These are phyloP conservation scores for Moesziomyces globuligerus DNA, from an alignment of 1,284 basidiomycete species.

Conservation along the genomic window DNA sequence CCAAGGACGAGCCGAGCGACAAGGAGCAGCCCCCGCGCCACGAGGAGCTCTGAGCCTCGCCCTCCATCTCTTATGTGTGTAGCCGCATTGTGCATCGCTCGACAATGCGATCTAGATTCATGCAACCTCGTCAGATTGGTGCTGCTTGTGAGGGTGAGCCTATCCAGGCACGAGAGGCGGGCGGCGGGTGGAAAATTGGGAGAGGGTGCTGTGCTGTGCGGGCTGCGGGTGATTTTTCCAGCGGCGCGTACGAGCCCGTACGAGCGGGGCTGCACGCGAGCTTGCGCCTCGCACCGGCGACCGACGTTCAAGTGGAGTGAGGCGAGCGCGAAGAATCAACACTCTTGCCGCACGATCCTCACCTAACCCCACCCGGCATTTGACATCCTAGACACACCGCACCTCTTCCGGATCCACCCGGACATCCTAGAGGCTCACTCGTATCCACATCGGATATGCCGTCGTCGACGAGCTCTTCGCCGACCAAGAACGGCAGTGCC, in stretches of 20 bases:
- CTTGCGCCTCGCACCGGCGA: too few species aligned
- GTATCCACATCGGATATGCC: slow-evolving; percentile 7
- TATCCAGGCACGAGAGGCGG: background rate
- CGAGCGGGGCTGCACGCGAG: too few species aligned
- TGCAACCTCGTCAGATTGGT: background rate
- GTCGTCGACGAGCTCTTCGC: slow-evolving; percentile 23
- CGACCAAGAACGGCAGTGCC: slow-evolving; percentile 22
- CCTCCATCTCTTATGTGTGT: background rate
- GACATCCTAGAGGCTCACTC: background rate
- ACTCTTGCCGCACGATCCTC: too few species aligned
- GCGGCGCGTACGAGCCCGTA: too few species aligned
- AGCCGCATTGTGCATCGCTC: too few species aligned
- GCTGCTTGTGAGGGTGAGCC: background rate
- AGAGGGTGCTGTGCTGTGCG: too few species aligned
- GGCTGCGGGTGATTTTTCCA: too few species aligned
- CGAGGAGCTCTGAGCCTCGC: slow-evolving; percentile 31
- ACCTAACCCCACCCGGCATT: too few species aligned
- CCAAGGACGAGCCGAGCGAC: slow-evolving; percentile 9
- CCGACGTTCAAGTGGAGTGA: too few species aligned
- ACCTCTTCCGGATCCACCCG: background rate
- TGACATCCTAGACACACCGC: too few species aligned
- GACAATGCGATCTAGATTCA: background rate
- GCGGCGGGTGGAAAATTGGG: too few species aligned
- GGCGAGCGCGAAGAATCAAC: too few species aligned
- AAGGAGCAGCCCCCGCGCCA: slow-evolving; percentile 30